Evolutionary conservation across 1,284 basidiomycete species (phyloP), one percentile per base, ranked within the genome.

Genomic region (Boletellus deceptivus): DNA sequence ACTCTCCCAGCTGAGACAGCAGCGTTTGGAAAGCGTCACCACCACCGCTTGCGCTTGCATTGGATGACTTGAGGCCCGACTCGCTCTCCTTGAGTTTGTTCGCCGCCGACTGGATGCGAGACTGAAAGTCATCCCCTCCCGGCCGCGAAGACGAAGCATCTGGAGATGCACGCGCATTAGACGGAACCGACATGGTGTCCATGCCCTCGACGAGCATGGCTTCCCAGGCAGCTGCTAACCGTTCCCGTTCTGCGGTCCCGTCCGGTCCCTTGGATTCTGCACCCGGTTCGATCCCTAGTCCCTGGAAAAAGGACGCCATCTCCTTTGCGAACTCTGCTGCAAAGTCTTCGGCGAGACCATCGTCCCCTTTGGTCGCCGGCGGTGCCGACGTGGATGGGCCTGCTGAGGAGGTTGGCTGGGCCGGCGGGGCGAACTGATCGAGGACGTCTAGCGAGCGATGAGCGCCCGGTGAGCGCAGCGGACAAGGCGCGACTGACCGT

Each of bases 281-380:
- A 29, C 18, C 49, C 17, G 48, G 33, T n/a, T 70, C 72, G 6
- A 68, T 70, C 11, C 69, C 72, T 16, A 96, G 75, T 61, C 85
- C 86, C 18, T 78, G 77, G 75, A 97, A 83, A 41, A 97, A 76
- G n/a, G 74, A 75, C 65, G 93, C 90, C 93, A 98, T 96, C 29
- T 83, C 88, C 62, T 80, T 76, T 6, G 86, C 83, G 40, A 97
- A 76, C 63, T 91, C 85, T 70, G 55, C 67, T 64, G 52, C 65
- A 61, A 61, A 70, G 7, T 54, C 59, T 37, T 49, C n/a, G 48
- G 43, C 29, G 55, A 54, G 36, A 55, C 52, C 44, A 10, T 67
- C 49, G 8, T 63, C 39, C 2, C 67, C 46, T 9, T 68, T 55
- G 2, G 70, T 34, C 0, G 63, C 51, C 5, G 71, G 58, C 1